Evolutionary conservation across 1,284 basidiomycete genomes (phyloP), one percentile per base, ranked within the genome.

Genomic region (Tetrapyrgos nigripes): DNA sequence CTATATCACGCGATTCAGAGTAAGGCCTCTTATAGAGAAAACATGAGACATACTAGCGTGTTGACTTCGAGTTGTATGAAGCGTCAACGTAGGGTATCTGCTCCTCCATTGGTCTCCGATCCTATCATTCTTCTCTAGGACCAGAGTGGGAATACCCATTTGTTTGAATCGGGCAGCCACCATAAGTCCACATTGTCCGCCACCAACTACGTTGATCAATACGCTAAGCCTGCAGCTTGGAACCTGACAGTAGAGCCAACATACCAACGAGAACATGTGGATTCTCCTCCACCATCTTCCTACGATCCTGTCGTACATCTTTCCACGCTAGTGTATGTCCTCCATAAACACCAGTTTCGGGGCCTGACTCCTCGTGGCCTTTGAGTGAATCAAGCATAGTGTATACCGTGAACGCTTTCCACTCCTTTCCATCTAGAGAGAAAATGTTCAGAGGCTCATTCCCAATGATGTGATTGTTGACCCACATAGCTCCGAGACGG

Each of bases 61-160:
- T 31, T 80, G 74, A 24, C 64, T 67, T 33, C 71, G 68, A 17
- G 73, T 64, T 1, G 78, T 83, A 63, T 85, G 82, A 17, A 85
- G 68, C 0, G 76, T 78, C 21, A 85, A 66, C 1, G 78, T 77
- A 43, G 80, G 76, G 66, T 87, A 86, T n/a, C 84, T 75, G 23
- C 75, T 72, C 26, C 83, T 68, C 85, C 84, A 87, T 58, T 77
- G 77, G 65, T 86, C 83, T 9, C 86, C 85, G 4, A 87, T 70
- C 2, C 79, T 71, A 27, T 71, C 63, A 47, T 77, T 72, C 29
- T 69, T 72, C 61, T 88, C 85, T 33, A 87, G 70, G 4, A 86
- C 68, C 14, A 87, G 68, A 0, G 79, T 67, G 1, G 75, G 70
- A 4, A 87, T 77, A 19, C 78, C 73, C 71, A 86, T 79, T 54